Conservation (phyloP, 2,329 filamentous ascomycete genomes). For the Botrytis cinerea region DNA sequence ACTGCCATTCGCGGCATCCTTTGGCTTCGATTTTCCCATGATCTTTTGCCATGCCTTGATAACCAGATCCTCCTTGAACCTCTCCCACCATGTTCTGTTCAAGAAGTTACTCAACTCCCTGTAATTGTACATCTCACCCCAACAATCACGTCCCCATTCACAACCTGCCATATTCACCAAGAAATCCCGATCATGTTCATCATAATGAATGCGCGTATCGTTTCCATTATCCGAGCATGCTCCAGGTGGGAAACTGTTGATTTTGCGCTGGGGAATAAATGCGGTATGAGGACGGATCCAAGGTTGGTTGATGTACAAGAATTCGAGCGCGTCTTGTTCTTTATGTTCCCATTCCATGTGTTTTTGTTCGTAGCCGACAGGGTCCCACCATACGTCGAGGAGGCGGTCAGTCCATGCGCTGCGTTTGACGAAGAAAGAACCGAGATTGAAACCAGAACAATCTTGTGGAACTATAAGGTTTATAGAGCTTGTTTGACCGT, state of each 20-base stretch:
- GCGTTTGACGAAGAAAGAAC: conserved; percentile 88
- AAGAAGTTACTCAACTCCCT: conserved; percentile 87
- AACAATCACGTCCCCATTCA: conserved; percentile 95
- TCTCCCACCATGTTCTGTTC: conserved; percentile 81
- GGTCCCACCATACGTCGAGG: conserved; percentile 98
- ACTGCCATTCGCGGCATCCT: conserved; percentile 23
- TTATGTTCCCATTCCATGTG: conserved; percentile 99
- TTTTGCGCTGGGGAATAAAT: conserved; percentile 86
- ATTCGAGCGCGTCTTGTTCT: conserved; percentile 92
- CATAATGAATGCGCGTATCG: conserved; percentile 81
- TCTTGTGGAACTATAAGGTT: conserved; percentile 90
- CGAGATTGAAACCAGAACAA: conserved; percentile 93
- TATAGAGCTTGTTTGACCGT: conserved; percentile 75
- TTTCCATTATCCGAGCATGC: conserved; percentile 80
- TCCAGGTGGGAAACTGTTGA: conserved; percentile 91
- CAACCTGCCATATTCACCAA: conserved; percentile 98
- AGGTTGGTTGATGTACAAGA: conserved; percentile 86
- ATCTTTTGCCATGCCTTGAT: conserved; percentile 62
- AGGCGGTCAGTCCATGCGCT: conserved; percentile 88
- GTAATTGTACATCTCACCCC: conserved; percentile 97
- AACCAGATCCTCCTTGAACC: conserved; percentile 63
- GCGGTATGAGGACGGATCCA: conserved; percentile 89
- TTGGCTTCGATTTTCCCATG: conserved; percentile 50
- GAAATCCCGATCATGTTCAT: conserved; percentile 83
- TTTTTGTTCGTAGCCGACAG: conserved; percentile 94